Evolutionary conservation across 2,329 filamentous ascomycete species (phyloP).

Genomic region (Pseudocercospora ulei): DNA sequence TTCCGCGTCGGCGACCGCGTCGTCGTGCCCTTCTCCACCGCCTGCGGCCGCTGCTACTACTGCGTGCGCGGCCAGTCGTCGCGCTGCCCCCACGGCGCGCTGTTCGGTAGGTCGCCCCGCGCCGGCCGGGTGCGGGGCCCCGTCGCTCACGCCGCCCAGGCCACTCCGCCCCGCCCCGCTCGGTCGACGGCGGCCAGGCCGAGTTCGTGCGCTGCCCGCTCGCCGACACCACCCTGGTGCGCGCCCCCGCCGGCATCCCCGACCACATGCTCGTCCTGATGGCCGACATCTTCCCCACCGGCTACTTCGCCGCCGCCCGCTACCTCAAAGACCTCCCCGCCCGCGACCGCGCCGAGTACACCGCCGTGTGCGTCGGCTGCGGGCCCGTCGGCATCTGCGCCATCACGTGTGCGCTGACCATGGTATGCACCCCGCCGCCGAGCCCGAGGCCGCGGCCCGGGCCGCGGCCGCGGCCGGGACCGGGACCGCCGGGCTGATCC

Average conservation of each 20-base stretch:
- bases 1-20: constrained; percentile 66
- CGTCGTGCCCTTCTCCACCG: constrained; percentile 73
- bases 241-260: constrained; percentile 59
- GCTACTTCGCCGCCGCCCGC: constrained; percentile 73
- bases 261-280: constrained; percentile 72
- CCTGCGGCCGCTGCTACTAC: constrained; percentile 74
- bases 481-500: constrained; percentile 25
- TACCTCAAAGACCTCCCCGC: constrained; percentile 56
- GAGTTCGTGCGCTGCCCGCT: constrained; percentile 59
- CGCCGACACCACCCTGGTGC: constrained; percentile 71
- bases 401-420: constrained; percentile 29
- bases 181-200: constrained; percentile 31
- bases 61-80: constrained; percentile 68
- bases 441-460: neutral
- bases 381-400: constrained; percentile 74
- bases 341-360: constrained; percentile 54
- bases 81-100: constrained; percentile 58
- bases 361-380: constrained; percentile 72
- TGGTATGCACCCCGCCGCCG: constrained; percentile 15
- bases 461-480: constrained; percentile 23
- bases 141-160: constrained; percentile 29
- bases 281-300: constrained; percentile 77
- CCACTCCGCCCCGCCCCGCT: constrained; percentile 31
- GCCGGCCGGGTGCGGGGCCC: too few relatives aligned
- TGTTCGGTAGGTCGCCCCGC: constrained; percentile 57